Evolutionary conservation across 495 filamentous ascomycete genomes (phyloP).

Genomic region (Penicillium desertorum): DNA sequence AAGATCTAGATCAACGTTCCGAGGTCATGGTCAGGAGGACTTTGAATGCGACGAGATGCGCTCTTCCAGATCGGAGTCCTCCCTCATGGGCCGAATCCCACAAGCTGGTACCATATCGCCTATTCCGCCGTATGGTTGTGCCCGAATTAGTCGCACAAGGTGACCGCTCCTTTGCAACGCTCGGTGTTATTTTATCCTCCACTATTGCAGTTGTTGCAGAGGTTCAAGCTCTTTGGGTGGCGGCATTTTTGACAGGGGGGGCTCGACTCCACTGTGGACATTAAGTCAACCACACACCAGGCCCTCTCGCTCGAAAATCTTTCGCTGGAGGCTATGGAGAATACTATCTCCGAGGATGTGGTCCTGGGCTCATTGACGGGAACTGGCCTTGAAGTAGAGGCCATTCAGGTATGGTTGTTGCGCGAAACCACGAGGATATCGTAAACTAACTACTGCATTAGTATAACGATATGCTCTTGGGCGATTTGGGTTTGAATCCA

Average conservation of each 20-base stretch:
- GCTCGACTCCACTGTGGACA: conserved; percentile 13
- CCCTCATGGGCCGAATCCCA: conserved; percentile 23
- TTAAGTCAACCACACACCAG: not conserved
- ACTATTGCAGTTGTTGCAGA: conserved; percentile 58
- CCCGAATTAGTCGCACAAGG: conserved; percentile 48
- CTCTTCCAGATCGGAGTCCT: conserved; percentile 9
- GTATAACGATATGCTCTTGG: conserved; percentile 37
- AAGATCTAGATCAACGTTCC: conserved; percentile 14
- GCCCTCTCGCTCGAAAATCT: conserved; percentile 10
- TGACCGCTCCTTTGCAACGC: conserved; percentile 60
- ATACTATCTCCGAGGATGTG: conserved; percentile 30
- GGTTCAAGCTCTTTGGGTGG: conserved; percentile 66
- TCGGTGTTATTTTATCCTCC: conserved; percentile 57
- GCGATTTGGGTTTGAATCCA: conserved; percentile 34
- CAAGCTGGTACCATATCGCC: conserved; percentile 27
- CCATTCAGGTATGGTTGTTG: conserved; percentile 27
- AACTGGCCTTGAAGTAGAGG: conserved; percentile 28
- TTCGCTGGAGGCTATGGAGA: conserved; percentile 16
- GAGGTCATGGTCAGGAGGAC: conserved; percentile 14
- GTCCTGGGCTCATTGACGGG: conserved; percentile 30
- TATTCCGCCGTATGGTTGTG: conserved; percentile 63
- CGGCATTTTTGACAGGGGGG: conserved; percentile 50
- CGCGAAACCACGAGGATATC: not conserved
- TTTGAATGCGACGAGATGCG: conserved; percentile 14
- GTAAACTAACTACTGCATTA: conserved; percentile 2